Evolutionary conservation across 78 protist species (phyloP), one percentile per base, ranked within the genome.

Genomic region (Tieghemostelium lacteum): DNA sequence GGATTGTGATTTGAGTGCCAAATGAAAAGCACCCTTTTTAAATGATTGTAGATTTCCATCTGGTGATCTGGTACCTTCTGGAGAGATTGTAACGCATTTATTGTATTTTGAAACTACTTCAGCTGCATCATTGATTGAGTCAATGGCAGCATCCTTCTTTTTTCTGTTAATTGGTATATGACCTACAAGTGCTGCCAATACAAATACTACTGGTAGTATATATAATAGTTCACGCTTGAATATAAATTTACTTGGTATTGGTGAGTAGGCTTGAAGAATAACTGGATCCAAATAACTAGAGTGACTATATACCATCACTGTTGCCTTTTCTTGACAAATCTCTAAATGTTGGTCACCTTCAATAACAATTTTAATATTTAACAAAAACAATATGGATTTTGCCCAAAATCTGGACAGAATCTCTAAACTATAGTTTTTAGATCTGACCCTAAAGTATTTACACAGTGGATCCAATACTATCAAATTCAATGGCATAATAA

Each of bases 11-110:
- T 65, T 50, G 4, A 66, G 39, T 36, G 93, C 75, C 63, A 88
- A 42, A 63, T 88, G 93, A 74, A 88, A 88, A 14, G 87, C 78
- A 40, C 93, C 93, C 55, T 88, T 88, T 50, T 88, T 88, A 31
- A 88, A 88, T 26, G 63, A 72, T 26, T 75, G 85, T 45, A 88
- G 24, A 8, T 26, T 61, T 2, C 93, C 93, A 75, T 88, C 93
- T 29, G 12, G 26, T n/a, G 93, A 88, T 36, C 93, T 10, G 5
- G 93, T 88, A 8, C 93, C 93, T 28, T 88, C 93, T 1, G 93
- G 93, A 42, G 73, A 33, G 24, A 88, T 75, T 20, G 65, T 55
- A 31, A 75, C 73, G 36, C 91, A 55, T 22, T 7, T 26, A 12
- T 83, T 60, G 20, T 58, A 0, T 16, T 67, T 57, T 57, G 20